Evolutionary conservation across 2,329 filamentous ascomycete species (phyloP).

Genomic region (Dactylellina haptotyla): DNA sequence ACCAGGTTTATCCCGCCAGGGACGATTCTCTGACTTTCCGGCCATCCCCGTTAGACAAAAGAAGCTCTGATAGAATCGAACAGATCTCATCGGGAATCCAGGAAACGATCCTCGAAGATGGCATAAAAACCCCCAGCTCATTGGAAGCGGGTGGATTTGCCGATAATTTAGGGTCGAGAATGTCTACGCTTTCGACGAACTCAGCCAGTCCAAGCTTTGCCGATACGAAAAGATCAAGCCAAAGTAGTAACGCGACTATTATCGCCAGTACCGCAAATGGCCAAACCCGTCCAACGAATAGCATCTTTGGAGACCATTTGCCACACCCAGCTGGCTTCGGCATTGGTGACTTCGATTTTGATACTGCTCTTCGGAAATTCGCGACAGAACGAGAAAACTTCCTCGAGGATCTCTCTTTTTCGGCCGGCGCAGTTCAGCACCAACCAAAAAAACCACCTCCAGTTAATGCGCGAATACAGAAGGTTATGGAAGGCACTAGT

Average conservation of each 20-base stretch:
- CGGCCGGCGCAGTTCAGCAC: conserved; percentile 78
- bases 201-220: conserved; percentile 46
- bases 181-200: conserved; percentile 49
- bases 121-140: conserved; percentile 26
- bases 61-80: conserved; percentile 42
- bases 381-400: conserved; percentile 94
- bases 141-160: conserved; percentile 1
- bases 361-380: conserved; percentile 91
- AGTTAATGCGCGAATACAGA: conserved; percentile 81
- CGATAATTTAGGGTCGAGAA: conserved; percentile 31
- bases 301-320: conserved; percentile 55
- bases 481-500: conserved; percentile 79
- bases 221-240: conserved; percentile 50
- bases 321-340: conserved; percentile 59
- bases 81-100: conserved; percentile 8
- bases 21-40: conserved; percentile 47
- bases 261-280: conserved; percentile 35
- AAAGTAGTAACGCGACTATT: conserved; percentile 48
- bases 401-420: conserved; percentile 88
- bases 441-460: conserved; percentile 67
- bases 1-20: conserved; percentile 54
- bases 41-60: conserved; percentile 23
- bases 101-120: conserved; percentile 6
- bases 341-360: conserved; percentile 85
- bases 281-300: conserved; percentile 16